Base-by-base conservation (phyloP, 2,329 filamentous ascomycete species). In the Phyllosticta capitalensis region DNA sequence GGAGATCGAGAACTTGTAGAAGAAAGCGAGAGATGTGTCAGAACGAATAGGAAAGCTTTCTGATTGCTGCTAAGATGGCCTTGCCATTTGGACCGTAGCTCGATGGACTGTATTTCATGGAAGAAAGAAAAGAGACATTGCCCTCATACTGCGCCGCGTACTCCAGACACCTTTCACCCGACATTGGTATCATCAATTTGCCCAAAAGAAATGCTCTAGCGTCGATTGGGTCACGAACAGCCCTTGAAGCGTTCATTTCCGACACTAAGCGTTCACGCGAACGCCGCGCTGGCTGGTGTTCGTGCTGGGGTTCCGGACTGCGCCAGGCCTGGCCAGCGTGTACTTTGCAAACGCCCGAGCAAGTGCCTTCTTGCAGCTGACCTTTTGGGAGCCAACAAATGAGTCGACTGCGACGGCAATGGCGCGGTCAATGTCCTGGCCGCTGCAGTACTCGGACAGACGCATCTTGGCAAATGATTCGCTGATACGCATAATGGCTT, bases 381-480 rank as follows among this genome's bases (percentile, higher is more conserved):
- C 85, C 79, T 99, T 99, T 73, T 99, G 94, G 67, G 89, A 95
- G 62, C 89, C 90, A 51, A 99, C 90, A 69, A 99, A 99, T 59
- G 89, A 95, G 65, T 97, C 92, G 2, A 99, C 90, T 0, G 94
- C 95, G 6, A 99, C 94, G 14, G 92, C 90, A 69, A 99, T 99
- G 61, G 94, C 94, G 51, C 94, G 90, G 74, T 99, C 94, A 67
- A 99, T 96, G 70, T 99, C 94, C 61, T 88, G 83, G 1, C 88
- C 77, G 5, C 88, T 87, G 74, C 92, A 96, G 78, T 96, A 97
- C 65, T 99, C 94, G 0, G 89, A 94, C n/a, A 99, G 80, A 14
- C 94, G 88, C 94, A 99, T 99, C 69, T 95, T 92, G 75, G 89
- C 95, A 77, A 99, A 99, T 0, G 92, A 78, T 73, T 99, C 94